phyloP scores from a whole-genome alignment of 73 alveolate species.

The Paramecium sonneborni region DNA sequence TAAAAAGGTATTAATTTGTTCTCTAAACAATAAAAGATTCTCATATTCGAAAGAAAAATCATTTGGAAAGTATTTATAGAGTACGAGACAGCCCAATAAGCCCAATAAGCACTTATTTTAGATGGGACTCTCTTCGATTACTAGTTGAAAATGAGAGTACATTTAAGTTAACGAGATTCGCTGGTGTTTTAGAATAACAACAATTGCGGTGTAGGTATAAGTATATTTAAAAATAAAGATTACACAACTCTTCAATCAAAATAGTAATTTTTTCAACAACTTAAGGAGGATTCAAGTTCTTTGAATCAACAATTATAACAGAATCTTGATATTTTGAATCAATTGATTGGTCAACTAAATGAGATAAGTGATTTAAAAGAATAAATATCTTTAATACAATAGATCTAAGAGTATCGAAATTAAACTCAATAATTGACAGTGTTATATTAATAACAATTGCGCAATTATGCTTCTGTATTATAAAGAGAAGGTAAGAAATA shows the following conservation, averaged over 20 bases:
- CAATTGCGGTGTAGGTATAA: slow-evolving; percentile 51
- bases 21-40: not conserved
- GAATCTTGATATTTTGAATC: not conserved
- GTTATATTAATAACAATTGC: not conserved
- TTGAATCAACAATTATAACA: not conserved
- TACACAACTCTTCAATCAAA: slow-evolving; percentile 22
- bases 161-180: slow-evolving; percentile 30
- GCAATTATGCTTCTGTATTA: slow-evolving; percentile 38
- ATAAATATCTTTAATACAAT: not conserved
- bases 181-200: slow-evolving; percentile 34
- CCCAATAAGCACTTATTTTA: slow-evolving; percentile 36
- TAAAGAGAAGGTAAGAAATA: slow-evolving; percentile 36
- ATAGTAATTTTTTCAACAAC: not conserved
- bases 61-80: slow-evolving; percentile 55
- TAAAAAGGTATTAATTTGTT: not conserved
- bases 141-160: slow-evolving; percentile 43
- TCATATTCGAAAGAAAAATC: slow-evolving; percentile 45
- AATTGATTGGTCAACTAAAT: not conserved
- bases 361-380: slow-evolving; percentile 2
- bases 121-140: slow-evolving; percentile 58
- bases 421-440: slow-evolving; percentile 41
- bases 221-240: not conserved
- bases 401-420: slow-evolving; percentile 32
- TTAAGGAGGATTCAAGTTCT: slow-evolving; percentile 1
- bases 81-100: slow-evolving; percentile 37